Evolutionary conservation across 1,284 basidiomycete genomes (phyloP), one percentile per base, ranked within the genome.

Genomic region (Uromyces viciae-fabae): DNA sequence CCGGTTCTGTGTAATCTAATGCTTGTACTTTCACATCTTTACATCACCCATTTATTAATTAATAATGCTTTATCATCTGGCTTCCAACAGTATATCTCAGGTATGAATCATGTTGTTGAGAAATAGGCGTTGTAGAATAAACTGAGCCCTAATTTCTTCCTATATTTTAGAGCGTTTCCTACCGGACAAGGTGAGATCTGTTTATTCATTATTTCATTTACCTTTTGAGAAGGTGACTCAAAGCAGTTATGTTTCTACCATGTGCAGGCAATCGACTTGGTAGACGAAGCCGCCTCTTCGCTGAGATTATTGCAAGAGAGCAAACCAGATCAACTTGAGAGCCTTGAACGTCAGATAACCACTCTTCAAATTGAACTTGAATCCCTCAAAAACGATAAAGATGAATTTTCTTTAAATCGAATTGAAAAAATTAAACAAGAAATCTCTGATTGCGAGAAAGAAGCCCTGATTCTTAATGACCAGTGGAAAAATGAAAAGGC

Each of bases 311-410:
- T 94, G 0, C 94, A 95, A 84, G 95, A 97, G 85, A 92, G 90
- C 58, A 94, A 95, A 85, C 95, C 95, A 0, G 92, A 94, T 82
- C 91, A 91, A 82, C 88, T 98, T 2, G 94, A 97, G 84, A 88
- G 89, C 0, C 89, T 97, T 7, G 92, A 95, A 82, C 89, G 94
- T 42, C 91, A 93, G 77, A 91, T 95, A 60, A 89, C 95, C 83
- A 95, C 93, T 0, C 88, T 95, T 3, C 91, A 95, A 86, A 97
- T 97, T 83, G 95, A 98, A 86, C 88, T 93, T 17, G 93, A 94
- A 86, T 93, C 92, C 82, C 88, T 98, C 83, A 93, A 93, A 86
- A 94, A 94, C 77, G 95, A 97, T 86, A 89, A 88, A 2, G 95
- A 98, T 84, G 89, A 91, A 2, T 92, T 94, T 85, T 93, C 92